Evolutionary conservation across 306 rosid species (phyloP), one percentile per base, ranked within the genome.

Genomic region (Vigna radiata): DNA sequence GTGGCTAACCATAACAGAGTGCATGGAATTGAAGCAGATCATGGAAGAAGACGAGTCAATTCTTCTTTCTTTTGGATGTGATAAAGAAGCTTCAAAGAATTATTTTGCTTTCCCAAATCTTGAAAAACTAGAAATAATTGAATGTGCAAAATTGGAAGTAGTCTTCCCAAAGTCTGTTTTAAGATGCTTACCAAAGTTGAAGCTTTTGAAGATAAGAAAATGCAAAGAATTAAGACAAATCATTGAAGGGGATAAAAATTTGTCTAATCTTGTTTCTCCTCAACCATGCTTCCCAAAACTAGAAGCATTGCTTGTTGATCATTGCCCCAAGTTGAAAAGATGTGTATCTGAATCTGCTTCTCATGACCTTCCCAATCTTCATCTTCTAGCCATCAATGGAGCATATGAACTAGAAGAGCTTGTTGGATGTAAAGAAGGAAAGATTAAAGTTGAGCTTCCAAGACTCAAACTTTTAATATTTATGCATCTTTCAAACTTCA

Each of bases 111-210:
- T 52, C 23, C 11, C 18, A 52, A 1, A n/a, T n/a, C n/a, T n/a
- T n/a, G n/a, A n/a, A n/a, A n/a, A n/a, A n/a, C n/a, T n/a, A 50
- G 0, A 0, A 25, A 76, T 76, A 37, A 0, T 0, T 0, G 10
- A 47, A 25, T 76, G 80, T 37, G 13, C 0, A 0, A 65, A 65
- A 7, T 37, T 76, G 39, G 41, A 77, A 68, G 21, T 66, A n/a
- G 44, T 82, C 10, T 82, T 82, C 67, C 29, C 81, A 4, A 1
- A 6, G 2, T 52, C 55, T 43, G 55, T 72, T 19, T 9, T 48
- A 48, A 2, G 76, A 77, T 39, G 21, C 62, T 12, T 83, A 17
- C 86, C 79, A 39, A 31, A 65, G 21, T 72, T 83, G 68, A 13
- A 4, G 41, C 0, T 0, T 7, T 53, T 78, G 4, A 8, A 4